Percentiles rank a stretch among this genome's conserved stretches.
Conservation (phyloP, 2,329 filamentous ascomycete genomes). For the Phaeosphaeriaceae sp. region DNA sequence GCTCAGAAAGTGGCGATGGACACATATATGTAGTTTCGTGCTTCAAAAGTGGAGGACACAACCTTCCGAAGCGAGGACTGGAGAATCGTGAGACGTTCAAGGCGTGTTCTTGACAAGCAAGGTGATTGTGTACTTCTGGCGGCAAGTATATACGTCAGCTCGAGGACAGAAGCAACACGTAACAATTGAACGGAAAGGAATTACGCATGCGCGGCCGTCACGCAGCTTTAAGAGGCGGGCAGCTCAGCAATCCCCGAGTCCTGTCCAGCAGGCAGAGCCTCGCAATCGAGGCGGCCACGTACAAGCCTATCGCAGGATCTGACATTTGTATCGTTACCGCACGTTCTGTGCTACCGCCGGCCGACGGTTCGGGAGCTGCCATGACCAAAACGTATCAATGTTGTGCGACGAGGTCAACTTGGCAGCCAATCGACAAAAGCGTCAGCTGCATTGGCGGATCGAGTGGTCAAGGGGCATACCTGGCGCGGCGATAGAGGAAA, state of each 20-base stretch:
- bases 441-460: not conserved
- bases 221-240: not conserved
- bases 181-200: slow-evolving; percentile 6
- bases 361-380: not conserved
- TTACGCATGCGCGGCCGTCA: slow-evolving; percentile 6
- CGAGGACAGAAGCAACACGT: slow-evolving; percentile 2
- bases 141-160: not conserved
- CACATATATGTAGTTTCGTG: slow-evolving; percentile 1
- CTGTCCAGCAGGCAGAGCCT: not conserved
- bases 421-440: not conserved
- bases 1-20: not conserved
- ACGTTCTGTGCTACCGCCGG: not conserved
- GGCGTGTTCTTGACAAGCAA: slow-evolving; percentile 11
- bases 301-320: not conserved
- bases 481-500: not conserved
- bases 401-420: not conserved
- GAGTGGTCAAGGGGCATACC: not conserved
- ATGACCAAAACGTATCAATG: not conserved
- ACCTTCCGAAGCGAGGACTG: not conserved
- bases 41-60: not conserved
- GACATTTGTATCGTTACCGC: not conserved
- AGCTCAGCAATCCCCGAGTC: not conserved
- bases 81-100: slow-evolving; percentile 4
- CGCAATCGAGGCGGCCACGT: not conserved
- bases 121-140: slow-evolving; percentile 5